A percentile compares a stretch with the other conserved stretches of the same genome.
Evolutionary conservation across 2,329 filamentous ascomycete genomes (phyloP).

Genomic region (Sporothrix luriei): DNA sequence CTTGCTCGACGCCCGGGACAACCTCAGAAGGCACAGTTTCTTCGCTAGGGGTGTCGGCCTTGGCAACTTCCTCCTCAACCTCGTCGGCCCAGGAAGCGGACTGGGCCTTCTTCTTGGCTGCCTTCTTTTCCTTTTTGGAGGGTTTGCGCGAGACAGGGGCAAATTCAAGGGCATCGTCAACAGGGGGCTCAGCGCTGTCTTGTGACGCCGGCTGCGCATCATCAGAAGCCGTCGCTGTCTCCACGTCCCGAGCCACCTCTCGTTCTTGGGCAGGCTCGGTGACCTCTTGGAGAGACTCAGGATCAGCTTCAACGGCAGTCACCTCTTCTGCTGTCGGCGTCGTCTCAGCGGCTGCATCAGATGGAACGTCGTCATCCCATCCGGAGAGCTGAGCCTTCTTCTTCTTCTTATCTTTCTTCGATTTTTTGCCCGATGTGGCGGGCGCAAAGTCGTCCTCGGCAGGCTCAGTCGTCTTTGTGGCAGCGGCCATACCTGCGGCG

Average conservation of each 20-base stretch:
- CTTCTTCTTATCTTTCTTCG: slow-evolving; percentile 15
- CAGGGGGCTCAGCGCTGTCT: background rate
- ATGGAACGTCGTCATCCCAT: slow-evolving; percentile 7
- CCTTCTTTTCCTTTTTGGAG: slow-evolving; percentile 24
- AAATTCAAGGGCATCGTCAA: slow-evolving; percentile 1
- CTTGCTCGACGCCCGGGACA: background rate
- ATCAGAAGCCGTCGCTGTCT: background rate
- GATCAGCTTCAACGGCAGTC: background rate
- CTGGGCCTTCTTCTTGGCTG: slow-evolving; percentile 11
- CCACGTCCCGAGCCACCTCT: background rate
- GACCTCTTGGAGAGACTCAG: background rate
- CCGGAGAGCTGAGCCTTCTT: slow-evolving; percentile 11
- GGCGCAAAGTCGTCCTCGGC: slow-evolving; percentile 13
- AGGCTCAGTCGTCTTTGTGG: background rate
- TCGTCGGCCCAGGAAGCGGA: slow-evolving; percentile 3
- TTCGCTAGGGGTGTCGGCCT: background rate
- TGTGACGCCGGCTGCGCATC: background rate
- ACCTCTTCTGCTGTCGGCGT: background rate
- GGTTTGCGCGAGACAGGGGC: background rate
- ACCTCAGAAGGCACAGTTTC: background rate
- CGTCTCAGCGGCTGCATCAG: background rate
- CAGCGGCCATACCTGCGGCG: background rate
- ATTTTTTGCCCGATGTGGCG: background rate
- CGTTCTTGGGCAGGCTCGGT: background rate
- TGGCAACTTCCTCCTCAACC: background rate